Evolutionary conservation across 2,329 filamentous ascomycete genomes (phyloP).

Genomic region (Sphaerulina musiva): DNA sequence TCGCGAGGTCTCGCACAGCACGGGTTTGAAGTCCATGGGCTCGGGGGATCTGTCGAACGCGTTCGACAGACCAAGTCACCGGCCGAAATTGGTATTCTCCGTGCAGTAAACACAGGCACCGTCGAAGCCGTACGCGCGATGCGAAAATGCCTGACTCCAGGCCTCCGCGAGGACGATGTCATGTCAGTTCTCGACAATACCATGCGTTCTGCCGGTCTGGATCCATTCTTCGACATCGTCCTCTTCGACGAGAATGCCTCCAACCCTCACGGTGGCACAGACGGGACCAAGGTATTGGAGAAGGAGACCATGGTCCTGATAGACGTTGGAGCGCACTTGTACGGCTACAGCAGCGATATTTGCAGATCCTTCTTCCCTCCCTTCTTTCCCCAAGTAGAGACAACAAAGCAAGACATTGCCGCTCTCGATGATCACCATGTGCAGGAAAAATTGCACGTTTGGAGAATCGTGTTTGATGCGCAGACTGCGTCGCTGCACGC

Average conservation of each 20-base stretch:
- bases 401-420: conserved; percentile 33
- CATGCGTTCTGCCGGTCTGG: conserved; percentile 48
- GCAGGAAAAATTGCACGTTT: conserved; percentile 51
- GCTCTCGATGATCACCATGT: conserved; percentile 16
- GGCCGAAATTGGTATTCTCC: conserved; percentile 52
- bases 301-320: conserved; percentile 55
- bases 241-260: conserved; percentile 54
- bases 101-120: conserved; percentile 58
- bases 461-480: conserved; percentile 56
- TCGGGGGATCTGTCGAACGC: conserved; percentile 50
- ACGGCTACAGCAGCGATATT: conserved; percentile 59
- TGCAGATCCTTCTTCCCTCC: conserved; percentile 53
- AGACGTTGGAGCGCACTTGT: conserved; percentile 55
- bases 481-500: conserved; percentile 51
- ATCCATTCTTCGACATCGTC: conserved; percentile 58
- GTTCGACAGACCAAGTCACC: conserved; percentile 54
- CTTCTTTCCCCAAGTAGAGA: conserved; percentile 28
- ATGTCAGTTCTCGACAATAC: conserved; percentile 51
- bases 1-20: conserved; percentile 48
- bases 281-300: conserved; percentile 46
- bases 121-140: conserved; percentile 56
- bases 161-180: conserved; percentile 54
- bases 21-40: conserved; percentile 52
- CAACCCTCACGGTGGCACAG: conserved; percentile 49
- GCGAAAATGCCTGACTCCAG: conserved; percentile 49